Evolutionary conservation across 805 yeast genomes (phyloP), one percentile per base, ranked within the genome.

Genomic region (Yarrowia keelungensis): DNA sequence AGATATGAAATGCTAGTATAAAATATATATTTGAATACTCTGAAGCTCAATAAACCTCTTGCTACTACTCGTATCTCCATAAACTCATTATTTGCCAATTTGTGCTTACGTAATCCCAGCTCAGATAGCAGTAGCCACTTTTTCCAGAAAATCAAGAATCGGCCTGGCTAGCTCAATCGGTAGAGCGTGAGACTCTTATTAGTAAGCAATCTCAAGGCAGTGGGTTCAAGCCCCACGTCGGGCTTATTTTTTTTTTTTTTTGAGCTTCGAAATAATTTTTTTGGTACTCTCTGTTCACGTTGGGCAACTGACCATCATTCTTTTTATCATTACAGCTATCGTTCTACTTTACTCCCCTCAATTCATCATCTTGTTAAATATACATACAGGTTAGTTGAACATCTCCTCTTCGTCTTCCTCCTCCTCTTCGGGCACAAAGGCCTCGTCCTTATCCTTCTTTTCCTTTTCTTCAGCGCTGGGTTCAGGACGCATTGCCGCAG

Each of bases 171-270:
- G 61, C 61, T 54, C 61, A 54, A 54, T 54, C 61, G 61, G 61
- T 54, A 54, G 61, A 54, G 61, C 61, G 61, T 54, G 61, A 54
- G 61, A 54, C 61, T 54, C 61, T 54, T 54, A 54, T 53, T 38
- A 12, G 5, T 38, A 16, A 16, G 46, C 11, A 15, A 54, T 54
- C 61, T 54, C 61, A 54, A 54, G 61, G 61, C 61, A 39, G 61
- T 54, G 61, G 61, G 61, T 54, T 54, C 61, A 54, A 54, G 61
- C 61, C 61, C 61, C 61, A 54, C 61, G 61, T 54, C 61, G 61
- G 61, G 61, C 61, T 54, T 5, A 1, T 39, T 54, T 54, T 50
- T 50, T 45, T 45, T 9, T 7, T 42, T 8, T 16, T 42, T 16
- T 8, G 10, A 38, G 8, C 39, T 11, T 38, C 12, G 3, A 9